These are phyloP conservation scores for Yamadazyma sp. DNA, from an alignment of 805 yeast species.

Conservation along the genomic window DNA sequence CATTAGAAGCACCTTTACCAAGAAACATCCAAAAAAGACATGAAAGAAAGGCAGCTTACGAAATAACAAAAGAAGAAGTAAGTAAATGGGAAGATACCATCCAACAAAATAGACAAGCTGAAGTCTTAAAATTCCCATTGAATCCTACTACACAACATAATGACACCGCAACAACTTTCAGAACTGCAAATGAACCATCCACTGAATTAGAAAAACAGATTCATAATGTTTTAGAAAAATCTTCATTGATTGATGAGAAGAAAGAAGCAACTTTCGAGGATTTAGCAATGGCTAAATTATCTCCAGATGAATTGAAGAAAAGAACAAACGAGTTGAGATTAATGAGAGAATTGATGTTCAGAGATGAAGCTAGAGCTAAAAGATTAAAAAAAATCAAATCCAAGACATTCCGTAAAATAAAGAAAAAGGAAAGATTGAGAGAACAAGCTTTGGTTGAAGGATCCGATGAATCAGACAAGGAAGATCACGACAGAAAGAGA, in stretches of 20 bases:
- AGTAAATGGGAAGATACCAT: conserved; percentile 86
- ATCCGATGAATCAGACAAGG: conserved; percentile 47
- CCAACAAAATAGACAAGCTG: conserved; percentile 75
- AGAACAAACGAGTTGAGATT: conserved; percentile 79
- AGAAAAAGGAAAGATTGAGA: conserved; percentile 76
- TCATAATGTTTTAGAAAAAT: conserved; percentile 55
- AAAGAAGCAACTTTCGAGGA: conserved; percentile 86
- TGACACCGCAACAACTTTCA: conserved; percentile 51
- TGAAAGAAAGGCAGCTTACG: conserved; percentile 88
- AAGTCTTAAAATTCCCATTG: conserved; percentile 76
- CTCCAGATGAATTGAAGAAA: conserved; percentile 73
- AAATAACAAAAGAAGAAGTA: conserved; percentile 81
- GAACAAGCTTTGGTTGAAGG: conserved; percentile 68
- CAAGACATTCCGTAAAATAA: conserved; percentile 79
- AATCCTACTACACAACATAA: conserved; percentile 46
- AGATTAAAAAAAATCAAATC: conserved; percentile 94
- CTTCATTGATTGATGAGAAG: conserved; percentile 67
- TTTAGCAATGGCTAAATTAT: conserved; percentile 73
- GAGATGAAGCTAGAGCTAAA: conserved; percentile 89
- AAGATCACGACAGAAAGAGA: conserved; percentile 69
- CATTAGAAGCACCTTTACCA: conserved; percentile 80
- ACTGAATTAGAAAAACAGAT: conserved; percentile 69
- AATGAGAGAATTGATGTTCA: conserved; percentile 94
- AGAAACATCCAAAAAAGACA: conserved; percentile 79
- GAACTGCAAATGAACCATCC: conserved; percentile 38